phyloP scores from a whole-genome alignment of 1,284 basidiomycete genomes.

The Fistulinella cinereoalba region DNA sequence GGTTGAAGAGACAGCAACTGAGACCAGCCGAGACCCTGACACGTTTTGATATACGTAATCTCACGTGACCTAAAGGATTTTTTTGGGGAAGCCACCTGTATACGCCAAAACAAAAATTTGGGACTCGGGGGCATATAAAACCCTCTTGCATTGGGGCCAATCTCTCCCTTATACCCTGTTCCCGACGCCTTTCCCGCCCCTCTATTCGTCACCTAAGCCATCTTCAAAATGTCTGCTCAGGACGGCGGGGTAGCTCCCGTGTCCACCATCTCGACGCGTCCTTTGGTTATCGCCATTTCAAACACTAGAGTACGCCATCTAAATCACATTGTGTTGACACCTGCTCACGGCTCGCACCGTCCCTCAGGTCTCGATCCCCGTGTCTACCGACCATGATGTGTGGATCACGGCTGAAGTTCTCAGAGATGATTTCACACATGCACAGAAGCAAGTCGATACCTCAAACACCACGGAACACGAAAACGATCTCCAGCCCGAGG shows the following conservation, averaged over 20 bases:
- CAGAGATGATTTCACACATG: constrained; percentile 79
- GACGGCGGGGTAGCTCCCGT: constrained; percentile 29
- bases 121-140: constrained; percentile 35
- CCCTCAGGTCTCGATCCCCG: constrained; percentile 75
- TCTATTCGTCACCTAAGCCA: constrained; percentile 5
- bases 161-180: constrained; percentile 8
- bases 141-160: constrained; percentile 6
- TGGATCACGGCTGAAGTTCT: constrained; percentile 90
- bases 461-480: constrained; percentile 50
- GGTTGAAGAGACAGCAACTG: not conserved
- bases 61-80: constrained; percentile 31
- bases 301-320: constrained; percentile 63
- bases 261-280: constrained; percentile 53
- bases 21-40: not conserved
- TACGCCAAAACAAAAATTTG: constrained; percentile 31
- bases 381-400: constrained; percentile 72
- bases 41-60: constrained; percentile 20
- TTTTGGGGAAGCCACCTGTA: constrained; percentile 25
- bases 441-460: constrained; percentile 55
- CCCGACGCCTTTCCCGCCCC: not conserved
- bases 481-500: constrained; percentile 59
- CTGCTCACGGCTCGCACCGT: constrained; percentile 11
- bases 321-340: constrained; percentile 2
- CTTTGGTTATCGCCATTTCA: constrained; percentile 59
- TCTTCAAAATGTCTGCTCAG: constrained; percentile 31